Percentiles rank a stretch among this genome's conserved stretches.
Evolutionary conservation across 1,139 yeast genomes (phyloP).

Genomic region (Hemisphaericaspora lyxosophila): DNA sequence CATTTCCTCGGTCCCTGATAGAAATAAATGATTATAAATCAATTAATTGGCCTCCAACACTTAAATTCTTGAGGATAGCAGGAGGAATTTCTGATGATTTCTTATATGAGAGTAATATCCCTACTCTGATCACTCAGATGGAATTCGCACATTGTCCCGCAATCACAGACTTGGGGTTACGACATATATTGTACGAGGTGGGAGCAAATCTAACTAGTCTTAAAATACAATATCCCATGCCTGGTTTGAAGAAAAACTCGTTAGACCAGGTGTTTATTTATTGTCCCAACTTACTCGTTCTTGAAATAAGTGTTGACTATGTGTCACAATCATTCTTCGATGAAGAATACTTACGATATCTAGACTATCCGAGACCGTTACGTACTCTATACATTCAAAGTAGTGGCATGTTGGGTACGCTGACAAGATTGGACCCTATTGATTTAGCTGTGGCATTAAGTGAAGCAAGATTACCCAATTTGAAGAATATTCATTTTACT

Average conservation of each 20-base stretch:
- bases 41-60: conserved; percentile 74
- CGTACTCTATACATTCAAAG: conserved; percentile 70
- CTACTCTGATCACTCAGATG: conserved; percentile 64
- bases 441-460: conserved; percentile 82
- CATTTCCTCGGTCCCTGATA: conserved; percentile 87
- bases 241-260: conserved; percentile 66
- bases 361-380: conserved; percentile 54
- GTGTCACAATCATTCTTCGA: conserved; percentile 64
- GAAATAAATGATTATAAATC: conserved; percentile 61
- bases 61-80: conserved; percentile 71
- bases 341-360: conserved; percentile 51
- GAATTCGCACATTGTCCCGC: conserved; percentile 89
- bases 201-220: conserved; percentile 66
- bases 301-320: conserved; percentile 81
- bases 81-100: conserved; percentile 90
- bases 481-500: conserved; percentile 65
- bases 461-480: conserved; percentile 71
- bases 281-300: conserved; percentile 67
- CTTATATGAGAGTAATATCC: conserved; percentile 64
- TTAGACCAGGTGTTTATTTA: conserved; percentile 69
- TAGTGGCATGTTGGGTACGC: conserved; percentile 85
- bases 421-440: conserved; percentile 79
- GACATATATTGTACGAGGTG: conserved; percentile 56
- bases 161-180: conserved; percentile 60
- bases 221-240: conserved; percentile 85